These are phyloP conservation scores for Lipomyces yamanashiensis DNA, from an alignment of 805 yeast species.

Conservation along the genomic window DNA sequence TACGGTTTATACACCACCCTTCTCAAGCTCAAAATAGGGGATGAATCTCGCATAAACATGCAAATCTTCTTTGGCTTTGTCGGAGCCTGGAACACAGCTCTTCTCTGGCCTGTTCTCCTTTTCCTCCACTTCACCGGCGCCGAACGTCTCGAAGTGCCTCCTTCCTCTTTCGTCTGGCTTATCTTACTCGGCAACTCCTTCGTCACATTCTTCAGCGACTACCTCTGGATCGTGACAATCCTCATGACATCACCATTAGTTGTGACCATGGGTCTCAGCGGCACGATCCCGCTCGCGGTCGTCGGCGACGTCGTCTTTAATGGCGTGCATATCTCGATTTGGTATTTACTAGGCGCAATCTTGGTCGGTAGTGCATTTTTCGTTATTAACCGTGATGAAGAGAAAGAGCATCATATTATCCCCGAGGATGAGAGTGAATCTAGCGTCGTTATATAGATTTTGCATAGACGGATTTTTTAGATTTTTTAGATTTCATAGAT, in stretches of 20 bases:
- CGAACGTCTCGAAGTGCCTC: constrained; percentile 77
- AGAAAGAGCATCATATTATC: constrained; percentile 52
- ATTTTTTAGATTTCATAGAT: not conserved
- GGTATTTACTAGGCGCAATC: constrained; percentile 78
- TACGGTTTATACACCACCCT: constrained; percentile 91
- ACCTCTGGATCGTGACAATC: constrained; percentile 96
- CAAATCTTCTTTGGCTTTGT: constrained; percentile 93
- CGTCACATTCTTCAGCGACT: constrained; percentile 85
- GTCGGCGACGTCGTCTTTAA: constrained; percentile 82
- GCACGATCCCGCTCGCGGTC: constrained; percentile 95
- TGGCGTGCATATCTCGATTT: constrained; percentile 60
- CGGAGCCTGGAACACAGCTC: constrained; percentile 75
- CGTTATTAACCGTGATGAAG: constrained; percentile 78
- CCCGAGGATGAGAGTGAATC: not conserved
- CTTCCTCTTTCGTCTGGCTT: constrained; percentile 53
- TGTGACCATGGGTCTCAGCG: constrained; percentile 90
- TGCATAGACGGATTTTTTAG: not conserved
- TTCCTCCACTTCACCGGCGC: constrained; percentile 64
- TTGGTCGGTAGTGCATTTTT: constrained; percentile 83
- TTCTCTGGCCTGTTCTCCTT: constrained; percentile 82
- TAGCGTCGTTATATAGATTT: not conserved
- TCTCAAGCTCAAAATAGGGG: constrained; percentile 70
- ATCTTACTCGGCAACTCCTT: constrained; percentile 68
- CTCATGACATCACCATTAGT: constrained; percentile 90
- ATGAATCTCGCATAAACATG: constrained; percentile 79